Conservation (phyloP, 805 yeast species). For the Candida railenensis region DNA sequence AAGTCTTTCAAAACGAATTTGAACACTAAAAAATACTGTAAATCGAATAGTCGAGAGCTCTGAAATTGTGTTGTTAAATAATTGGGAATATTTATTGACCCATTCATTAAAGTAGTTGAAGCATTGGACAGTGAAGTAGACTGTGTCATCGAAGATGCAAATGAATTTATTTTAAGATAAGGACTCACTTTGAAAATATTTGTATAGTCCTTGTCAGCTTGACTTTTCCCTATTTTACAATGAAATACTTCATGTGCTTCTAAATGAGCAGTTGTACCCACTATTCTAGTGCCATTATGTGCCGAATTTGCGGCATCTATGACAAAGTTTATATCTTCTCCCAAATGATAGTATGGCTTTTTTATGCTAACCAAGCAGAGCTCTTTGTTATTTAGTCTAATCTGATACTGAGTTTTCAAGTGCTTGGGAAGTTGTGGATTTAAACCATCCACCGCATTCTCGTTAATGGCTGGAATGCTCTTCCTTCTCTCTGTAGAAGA, state of each 20-base stretch:
- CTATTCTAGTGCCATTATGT: slow-evolving; percentile 21
- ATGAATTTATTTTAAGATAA: slow-evolving; percentile 29
- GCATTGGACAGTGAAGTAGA: slow-evolving; percentile 6
- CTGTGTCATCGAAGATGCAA: slow-evolving; percentile 24
- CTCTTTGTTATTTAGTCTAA: slow-evolving; percentile 29
- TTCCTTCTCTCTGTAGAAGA: slow-evolving; percentile 32
- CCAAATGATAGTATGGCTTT: slow-evolving; percentile 35
- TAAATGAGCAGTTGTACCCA: slow-evolving; percentile 32
- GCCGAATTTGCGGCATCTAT: slow-evolving; percentile 25
- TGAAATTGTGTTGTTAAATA: slow-evolving; percentile 36
- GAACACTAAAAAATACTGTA: slow-evolving; percentile 35
- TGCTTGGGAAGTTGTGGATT: slow-evolving; percentile 28
- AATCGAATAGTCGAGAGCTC: slow-evolving; percentile 32
- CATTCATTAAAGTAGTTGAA: slow-evolving; percentile 19
- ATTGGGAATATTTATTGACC: slow-evolving; percentile 30
- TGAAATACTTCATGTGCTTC: slow-evolving; percentile 42
- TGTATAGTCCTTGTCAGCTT: slow-evolving; percentile 10
- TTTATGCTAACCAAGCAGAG: slow-evolving; percentile 34
- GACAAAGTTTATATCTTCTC: slow-evolving; percentile 36
- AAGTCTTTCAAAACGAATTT: slow-evolving; percentile 34
- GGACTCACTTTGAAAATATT: slow-evolving; percentile 37
- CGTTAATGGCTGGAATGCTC: slow-evolving; percentile 20
- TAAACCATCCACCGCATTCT: slow-evolving; percentile 11
- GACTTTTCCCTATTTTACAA: slow-evolving; percentile 9
- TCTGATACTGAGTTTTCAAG: slow-evolving; percentile 35